Evolutionary conservation across 2,329 filamentous ascomycete species (phyloP).

Genomic region (Colletotrichum gigasporum): DNA sequence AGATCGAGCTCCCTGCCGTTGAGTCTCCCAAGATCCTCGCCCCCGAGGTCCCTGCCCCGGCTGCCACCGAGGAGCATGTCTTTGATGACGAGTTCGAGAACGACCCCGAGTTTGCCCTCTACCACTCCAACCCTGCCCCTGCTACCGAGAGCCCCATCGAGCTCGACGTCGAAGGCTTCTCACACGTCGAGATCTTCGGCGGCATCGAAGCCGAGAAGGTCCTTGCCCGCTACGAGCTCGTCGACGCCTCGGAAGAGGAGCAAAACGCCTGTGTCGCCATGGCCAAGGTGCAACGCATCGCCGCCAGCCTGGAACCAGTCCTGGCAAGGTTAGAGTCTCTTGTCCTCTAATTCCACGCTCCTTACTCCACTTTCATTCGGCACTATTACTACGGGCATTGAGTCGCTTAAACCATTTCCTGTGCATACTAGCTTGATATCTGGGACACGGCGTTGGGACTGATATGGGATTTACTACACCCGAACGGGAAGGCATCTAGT

Average conservation of each 20-base stretch:
- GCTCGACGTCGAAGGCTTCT: slow-evolving; percentile 53
- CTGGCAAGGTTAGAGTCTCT: slow-evolving; percentile 45
- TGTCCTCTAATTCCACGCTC: slow-evolving; percentile 7
- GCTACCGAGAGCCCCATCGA: slow-evolving; percentile 43
- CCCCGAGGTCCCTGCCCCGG: slow-evolving; percentile 39
- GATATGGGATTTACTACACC: slow-evolving; percentile 22
- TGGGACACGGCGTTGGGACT: slow-evolving; percentile 26
- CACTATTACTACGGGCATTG: slow-evolving; percentile 7
- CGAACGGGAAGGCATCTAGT: slow-evolving; percentile 27
- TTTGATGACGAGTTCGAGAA: slow-evolving; percentile 69
- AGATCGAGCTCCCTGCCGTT: slow-evolving; percentile 65
- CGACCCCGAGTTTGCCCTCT: slow-evolving; percentile 70
- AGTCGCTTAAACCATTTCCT: slow-evolving; percentile 17
- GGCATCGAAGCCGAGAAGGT: slow-evolving; percentile 72
- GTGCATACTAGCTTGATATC: slow-evolving; percentile 32
- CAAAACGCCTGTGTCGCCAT: slow-evolving; percentile 53
- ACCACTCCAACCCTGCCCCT: slow-evolving; percentile 53
- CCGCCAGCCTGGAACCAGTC: slow-evolving; percentile 48
- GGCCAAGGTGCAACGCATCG: slow-evolving; percentile 60
- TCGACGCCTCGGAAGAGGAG: slow-evolving; percentile 65
- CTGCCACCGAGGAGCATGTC: slow-evolving; percentile 36
- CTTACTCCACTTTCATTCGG: neutral
- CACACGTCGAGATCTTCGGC: slow-evolving; percentile 55
- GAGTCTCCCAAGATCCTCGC: slow-evolving; percentile 54
- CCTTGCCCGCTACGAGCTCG: slow-evolving; percentile 69